Conservation (phyloP, 352 stramenopile species). For the Phytophthora cactorum region DNA sequence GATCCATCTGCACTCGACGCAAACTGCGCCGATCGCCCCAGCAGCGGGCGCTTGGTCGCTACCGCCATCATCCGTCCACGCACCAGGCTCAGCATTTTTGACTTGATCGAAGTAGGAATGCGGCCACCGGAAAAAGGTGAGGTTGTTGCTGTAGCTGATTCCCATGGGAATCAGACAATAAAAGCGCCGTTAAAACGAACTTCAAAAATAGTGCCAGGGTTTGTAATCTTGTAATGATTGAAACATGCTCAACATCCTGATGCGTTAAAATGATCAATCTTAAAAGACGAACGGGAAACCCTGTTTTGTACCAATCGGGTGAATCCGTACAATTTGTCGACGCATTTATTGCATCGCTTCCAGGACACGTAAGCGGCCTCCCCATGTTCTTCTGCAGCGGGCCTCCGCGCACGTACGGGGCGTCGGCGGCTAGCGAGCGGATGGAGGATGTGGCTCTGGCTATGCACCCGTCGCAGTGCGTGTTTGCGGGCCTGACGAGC, state of each 20-base stretch:
- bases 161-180: not conserved
- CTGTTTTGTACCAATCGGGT: too few species aligned
- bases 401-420: conserved; percentile 67
- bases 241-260: not conserved
- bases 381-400: conserved; percentile 79
- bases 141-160: not conserved
- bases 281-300: too few species aligned
- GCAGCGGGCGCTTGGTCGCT: conserved; percentile 16
- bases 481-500: conserved; percentile 66
- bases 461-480: conserved; percentile 54
- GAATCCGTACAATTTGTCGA: not conserved
- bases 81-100: conserved; percentile 28
- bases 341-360: conserved; percentile 1
- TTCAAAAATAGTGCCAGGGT: not conserved
- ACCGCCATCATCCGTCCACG: conserved; percentile 31
- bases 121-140: not conserved
- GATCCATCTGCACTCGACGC: conserved; percentile 28
- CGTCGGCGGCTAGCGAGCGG: conserved; percentile 32
- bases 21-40: conserved; percentile 14
- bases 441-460: conserved; percentile 54
- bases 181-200: not conserved
- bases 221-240: not conserved
- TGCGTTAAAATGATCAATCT: too few species aligned
- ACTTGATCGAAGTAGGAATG: conserved; percentile 10
- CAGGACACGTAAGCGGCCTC: conserved; percentile 19